Evolutionary conservation across 257 asterid genomes (phyloP).

Genomic region (Solanum chaucha): DNA sequence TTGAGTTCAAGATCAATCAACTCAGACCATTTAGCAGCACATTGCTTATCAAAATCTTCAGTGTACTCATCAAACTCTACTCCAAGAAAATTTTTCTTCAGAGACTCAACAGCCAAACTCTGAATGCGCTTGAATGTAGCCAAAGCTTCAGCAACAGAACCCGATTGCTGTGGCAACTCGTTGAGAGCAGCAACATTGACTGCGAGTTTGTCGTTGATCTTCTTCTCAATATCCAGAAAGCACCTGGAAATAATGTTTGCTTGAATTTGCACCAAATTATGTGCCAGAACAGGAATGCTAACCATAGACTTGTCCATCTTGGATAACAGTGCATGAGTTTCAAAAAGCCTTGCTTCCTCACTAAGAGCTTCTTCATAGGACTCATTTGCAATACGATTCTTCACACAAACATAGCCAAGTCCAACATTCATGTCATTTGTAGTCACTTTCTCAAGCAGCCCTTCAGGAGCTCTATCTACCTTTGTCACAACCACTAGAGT

Average conservation of each 20-base stretch:
- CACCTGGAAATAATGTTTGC: conserved; percentile 16
- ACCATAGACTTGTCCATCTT: conserved; percentile 21
- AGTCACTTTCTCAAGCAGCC: conserved; percentile 24
- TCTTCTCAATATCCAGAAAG: conserved; percentile 19
- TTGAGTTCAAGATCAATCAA: conserved; percentile 8
- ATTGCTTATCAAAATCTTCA: conserved; percentile 16
- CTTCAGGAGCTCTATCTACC: conserved; percentile 21
- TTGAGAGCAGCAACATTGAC: conserved; percentile 7
- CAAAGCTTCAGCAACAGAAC: conserved; percentile 16
- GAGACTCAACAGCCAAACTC: conserved; percentile 9
- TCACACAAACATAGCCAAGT: conserved; percentile 9
- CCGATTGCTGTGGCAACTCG: conserved; percentile 6
- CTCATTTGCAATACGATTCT: conserved; percentile 12
- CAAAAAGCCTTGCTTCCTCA: conserved; percentile 13
- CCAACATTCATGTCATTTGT: conserved; percentile 1
- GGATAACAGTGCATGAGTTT: conserved; percentile 14
- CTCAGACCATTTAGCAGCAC: conserved; percentile 15
- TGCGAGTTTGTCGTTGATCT: conserved; percentile 14
- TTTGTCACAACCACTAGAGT: conserved; percentile 24
- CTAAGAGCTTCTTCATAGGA: conserved; percentile 15
- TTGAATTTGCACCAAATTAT: conserved; percentile 20
- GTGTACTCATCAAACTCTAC: conserved; percentile 25
- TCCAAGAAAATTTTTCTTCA: conserved; percentile 9
- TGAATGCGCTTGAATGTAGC: conserved; percentile 14
- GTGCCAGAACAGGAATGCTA: conserved; percentile 23